Conservation (phyloP, 441 rosid species). For the Cnidoscolus chayamansa region DNA sequence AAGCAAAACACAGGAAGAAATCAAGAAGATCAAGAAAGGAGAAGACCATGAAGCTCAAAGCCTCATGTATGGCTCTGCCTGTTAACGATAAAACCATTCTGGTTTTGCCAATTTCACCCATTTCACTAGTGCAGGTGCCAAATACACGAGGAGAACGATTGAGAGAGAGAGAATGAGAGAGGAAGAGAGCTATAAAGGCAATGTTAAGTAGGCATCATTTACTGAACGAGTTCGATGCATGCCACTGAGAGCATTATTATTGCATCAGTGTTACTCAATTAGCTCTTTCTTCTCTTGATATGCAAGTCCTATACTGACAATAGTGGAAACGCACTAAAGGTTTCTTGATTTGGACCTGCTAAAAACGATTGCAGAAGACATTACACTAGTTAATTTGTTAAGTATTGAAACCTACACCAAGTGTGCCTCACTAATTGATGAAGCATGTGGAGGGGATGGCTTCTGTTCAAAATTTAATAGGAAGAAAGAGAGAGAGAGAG, state of each 20-base stretch:
- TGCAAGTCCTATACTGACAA: not conserved
- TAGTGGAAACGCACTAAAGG: not conserved
- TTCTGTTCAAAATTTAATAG: conserved; percentile 23
- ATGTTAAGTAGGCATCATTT: not conserved
- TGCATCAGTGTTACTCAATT: not conserved
- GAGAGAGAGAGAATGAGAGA: not conserved
- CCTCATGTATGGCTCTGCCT: conserved; percentile 49
- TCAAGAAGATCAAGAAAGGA: conserved; percentile 73
- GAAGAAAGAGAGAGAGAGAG: conserved; percentile 23
- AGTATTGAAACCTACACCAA: conserved; percentile 12
- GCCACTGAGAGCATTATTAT: not conserved
- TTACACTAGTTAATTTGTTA: conserved; percentile 11
- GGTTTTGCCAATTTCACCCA: conserved; percentile 37
- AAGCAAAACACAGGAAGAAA: conserved; percentile 52
- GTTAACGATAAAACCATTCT: conserved; percentile 34
- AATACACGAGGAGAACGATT: not conserved
- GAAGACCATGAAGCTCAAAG: conserved; percentile 75
- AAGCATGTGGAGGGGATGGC: conserved; percentile 28
- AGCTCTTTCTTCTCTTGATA: not conserved
- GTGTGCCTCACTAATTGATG: conserved; percentile 23
- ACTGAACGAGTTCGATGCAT: not conserved
- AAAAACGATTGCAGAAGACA: conserved; percentile 4
- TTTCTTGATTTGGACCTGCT: conserved; percentile 10
- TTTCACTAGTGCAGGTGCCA: not conserved
- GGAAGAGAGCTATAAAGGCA: not conserved